Conservation (phyloP, 768 basidiomycete species). For the Tulasnella sp. region DNA sequence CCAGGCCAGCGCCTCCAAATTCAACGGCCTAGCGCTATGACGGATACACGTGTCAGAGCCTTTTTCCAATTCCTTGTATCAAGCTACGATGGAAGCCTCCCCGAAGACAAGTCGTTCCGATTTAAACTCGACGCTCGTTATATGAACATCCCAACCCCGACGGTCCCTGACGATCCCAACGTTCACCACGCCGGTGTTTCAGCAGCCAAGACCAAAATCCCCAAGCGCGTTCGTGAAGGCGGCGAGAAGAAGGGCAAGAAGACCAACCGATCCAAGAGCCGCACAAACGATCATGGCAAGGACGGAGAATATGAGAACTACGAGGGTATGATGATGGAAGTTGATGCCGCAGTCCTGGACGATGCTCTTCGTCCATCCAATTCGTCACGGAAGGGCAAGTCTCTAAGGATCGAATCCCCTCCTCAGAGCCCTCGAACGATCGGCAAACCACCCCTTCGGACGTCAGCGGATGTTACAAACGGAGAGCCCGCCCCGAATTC, state of each 20-base stretch:
- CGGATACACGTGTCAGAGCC: not conserved
- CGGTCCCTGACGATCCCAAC: not conserved
- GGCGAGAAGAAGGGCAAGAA: not conserved
- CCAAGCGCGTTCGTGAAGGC: not conserved
- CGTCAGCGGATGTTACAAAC: too few species aligned
- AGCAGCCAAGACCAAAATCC: not conserved
- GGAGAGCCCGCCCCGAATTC: too few species aligned
- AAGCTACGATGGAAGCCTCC: not conserved
- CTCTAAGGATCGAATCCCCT: not conserved
- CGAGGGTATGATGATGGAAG: not conserved
- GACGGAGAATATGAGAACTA: not conserved
- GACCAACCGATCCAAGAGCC: not conserved
- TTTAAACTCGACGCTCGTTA: not conserved
- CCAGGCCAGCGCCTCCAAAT: not conserved
- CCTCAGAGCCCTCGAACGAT: not conserved
- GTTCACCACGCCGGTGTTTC: not conserved
- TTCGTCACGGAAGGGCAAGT: too few species aligned
- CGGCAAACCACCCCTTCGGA: not conserved
- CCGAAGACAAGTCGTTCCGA: not conserved
- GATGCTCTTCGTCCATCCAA: not conserved
- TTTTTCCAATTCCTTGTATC: not conserved
- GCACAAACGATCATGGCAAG: not conserved
- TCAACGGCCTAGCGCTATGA: not conserved
- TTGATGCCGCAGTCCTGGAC: not conserved
- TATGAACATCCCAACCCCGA: not conserved